Base-by-base conservation (phyloP, 768 basidiomycete species). In the Suillus sp. region DNA sequence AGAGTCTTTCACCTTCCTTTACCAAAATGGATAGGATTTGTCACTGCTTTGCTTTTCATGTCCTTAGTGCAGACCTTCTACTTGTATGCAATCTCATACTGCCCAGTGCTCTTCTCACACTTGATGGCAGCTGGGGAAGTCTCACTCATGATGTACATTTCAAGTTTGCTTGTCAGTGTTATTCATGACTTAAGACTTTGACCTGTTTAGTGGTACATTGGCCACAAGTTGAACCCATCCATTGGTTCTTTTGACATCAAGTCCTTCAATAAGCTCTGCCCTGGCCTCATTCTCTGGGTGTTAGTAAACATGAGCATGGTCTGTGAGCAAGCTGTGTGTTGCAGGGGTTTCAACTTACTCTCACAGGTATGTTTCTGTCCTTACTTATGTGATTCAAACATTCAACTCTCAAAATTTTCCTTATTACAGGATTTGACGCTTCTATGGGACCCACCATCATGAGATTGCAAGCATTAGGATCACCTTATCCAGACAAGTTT, bases 91-190 rank as follows among this genome's bases (percentile, higher is more conserved):
- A 75, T 79, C 18, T 94, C 92, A 18, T 97, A 90, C 82, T 81
- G 79, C 58, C 62, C 76, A 9, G 88, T 25, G 87, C 86, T 57
- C 81, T 97, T 22, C 82, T 99, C n/a, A 95, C 97, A 1, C 80
- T 92, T 10, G 95, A 93, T n/a, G 97, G 96, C 14, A 99, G 99
- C 80, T 84, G 86, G 25, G 92, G 92, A 13, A 92, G 91, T 71
- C 75, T 81, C 62, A 85, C 97, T 65, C 98, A 99, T 74, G 96
- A 99, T 73, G 96, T 96, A 67, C 57, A 92, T 80, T 34, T 40
- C 42, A 14, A 14, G 8, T 32, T 43, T 2, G 7, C 8, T 53
- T 60, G 38, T 8, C 48, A 2, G 40, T 50, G 48, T 22, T 6
- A 6, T 2, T 22, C 2, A 22, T 2, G 47, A 20, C 13, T 8